Conservation (phyloP, 768 basidiomycete species). For the Tulasnella calospora region DNA sequence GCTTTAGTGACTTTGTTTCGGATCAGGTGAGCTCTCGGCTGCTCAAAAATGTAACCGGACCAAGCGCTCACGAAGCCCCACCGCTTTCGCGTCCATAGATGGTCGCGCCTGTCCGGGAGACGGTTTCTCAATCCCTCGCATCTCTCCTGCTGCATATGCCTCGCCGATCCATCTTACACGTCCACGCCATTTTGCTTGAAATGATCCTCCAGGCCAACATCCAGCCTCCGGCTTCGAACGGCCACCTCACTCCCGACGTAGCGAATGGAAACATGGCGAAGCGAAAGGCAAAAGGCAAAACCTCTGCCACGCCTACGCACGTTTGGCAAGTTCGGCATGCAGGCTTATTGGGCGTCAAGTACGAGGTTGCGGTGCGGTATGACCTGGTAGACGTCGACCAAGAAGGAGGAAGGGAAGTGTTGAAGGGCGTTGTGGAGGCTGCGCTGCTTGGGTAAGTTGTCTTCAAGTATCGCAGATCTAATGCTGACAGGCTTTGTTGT, state of each 20-base stretch:
- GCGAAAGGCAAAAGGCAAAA: conserved; percentile 30
- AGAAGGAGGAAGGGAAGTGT: conserved; percentile 50
- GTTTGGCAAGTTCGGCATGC: conserved; percentile 98
- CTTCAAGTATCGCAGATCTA: neutral
- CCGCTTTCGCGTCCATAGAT: conserved; percentile 44
- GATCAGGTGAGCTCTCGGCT: conserved; percentile 56
- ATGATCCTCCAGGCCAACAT: conserved; percentile 77
- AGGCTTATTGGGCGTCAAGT: conserved; percentile 94
- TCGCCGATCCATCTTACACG: conserved; percentile 65
- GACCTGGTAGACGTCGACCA: conserved; percentile 62
- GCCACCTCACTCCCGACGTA: neutral
- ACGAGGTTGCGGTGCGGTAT: conserved; percentile 89
- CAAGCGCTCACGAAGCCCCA: neutral
- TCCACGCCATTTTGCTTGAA: conserved; percentile 76
- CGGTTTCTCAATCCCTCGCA: conserved; percentile 89
- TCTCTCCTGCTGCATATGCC: conserved; percentile 87
- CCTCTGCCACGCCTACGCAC: conserved; percentile 41
- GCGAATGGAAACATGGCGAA: conserved; percentile 12
- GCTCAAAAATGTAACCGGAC: neutral
- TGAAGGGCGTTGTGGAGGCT: conserved; percentile 81
- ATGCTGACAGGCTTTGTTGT: neutral
- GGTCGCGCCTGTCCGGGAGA: conserved; percentile 94
- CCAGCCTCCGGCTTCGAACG: neutral
- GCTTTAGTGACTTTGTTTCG: conserved; percentile 97
- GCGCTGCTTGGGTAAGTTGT: conserved; percentile 77